These are phyloP conservation scores for Ambrosia trifida DNA, from an alignment of 129 eudicot species.

Conservation along the genomic window DNA sequence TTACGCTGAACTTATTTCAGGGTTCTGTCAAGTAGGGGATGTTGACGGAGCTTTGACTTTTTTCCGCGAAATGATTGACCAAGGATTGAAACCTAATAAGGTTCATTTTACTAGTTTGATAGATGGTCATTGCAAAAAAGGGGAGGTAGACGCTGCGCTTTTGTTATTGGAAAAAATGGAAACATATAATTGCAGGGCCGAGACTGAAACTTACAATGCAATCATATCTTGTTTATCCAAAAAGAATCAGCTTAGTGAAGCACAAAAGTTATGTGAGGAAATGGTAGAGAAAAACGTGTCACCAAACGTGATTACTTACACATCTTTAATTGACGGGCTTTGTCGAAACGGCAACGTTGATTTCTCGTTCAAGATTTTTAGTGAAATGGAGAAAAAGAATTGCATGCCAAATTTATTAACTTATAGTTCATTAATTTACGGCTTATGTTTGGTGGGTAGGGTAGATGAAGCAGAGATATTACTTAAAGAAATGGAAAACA, in stretches of 20 bases:
- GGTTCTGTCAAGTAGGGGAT: constrained; percentile 65
- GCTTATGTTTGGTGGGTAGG: constrained; percentile 72
- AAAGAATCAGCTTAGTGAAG: constrained; percentile 48
- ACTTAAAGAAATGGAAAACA: constrained; percentile 57
- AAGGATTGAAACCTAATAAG: constrained; percentile 62
- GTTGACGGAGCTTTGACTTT: constrained; percentile 55
- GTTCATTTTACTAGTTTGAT: constrained; percentile 65
- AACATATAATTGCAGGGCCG: constrained; percentile 45
- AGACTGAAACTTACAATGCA: constrained; percentile 63
- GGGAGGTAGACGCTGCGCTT: constrained; percentile 56
- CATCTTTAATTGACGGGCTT: constrained; percentile 68
- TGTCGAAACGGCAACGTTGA: constrained; percentile 58
- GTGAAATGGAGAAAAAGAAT: constrained; percentile 56
- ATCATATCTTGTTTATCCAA: constrained; percentile 60
- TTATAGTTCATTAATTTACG: constrained; percentile 65
- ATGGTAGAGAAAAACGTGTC: constrained; percentile 53
- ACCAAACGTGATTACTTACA: constrained; percentile 79
- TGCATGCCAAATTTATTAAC: constrained; percentile 71
- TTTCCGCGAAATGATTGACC: constrained; percentile 58
- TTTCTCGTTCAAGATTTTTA: constrained; percentile 62
- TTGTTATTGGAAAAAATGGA: constrained; percentile 55
- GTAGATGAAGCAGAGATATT: constrained; percentile 62
- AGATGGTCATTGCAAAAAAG: constrained; percentile 70
- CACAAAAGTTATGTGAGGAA: constrained; percentile 45
- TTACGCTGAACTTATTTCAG: constrained; percentile 71